Evolutionary conservation across 2,329 filamentous ascomycete species (phyloP).

Genomic region (Colletotrichum liriopes): DNA sequence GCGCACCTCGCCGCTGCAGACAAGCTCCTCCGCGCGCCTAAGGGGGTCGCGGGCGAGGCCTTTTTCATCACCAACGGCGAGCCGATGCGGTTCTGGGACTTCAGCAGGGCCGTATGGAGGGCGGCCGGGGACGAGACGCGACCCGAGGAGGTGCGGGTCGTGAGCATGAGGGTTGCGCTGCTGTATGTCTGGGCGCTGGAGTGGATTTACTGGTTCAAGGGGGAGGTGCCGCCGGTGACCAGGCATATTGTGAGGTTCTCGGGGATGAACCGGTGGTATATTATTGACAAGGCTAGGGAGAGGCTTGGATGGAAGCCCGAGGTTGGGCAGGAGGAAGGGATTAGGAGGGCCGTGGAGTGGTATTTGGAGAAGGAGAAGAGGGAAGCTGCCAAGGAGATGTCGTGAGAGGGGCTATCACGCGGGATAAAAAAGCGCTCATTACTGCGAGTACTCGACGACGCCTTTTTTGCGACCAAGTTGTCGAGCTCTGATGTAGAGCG

Average conservation of each 20-base stretch:
- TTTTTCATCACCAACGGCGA: conserved; percentile 78
- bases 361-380: conserved; percentile 39
- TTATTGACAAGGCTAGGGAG: conserved; percentile 52
- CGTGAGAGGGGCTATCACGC: background rate
- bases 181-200: conserved; percentile 46
- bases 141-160: conserved; percentile 29
- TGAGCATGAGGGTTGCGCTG: conserved; percentile 10
- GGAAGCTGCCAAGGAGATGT: background rate
- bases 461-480: no score
- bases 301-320: conserved; percentile 51
- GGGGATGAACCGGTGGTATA: conserved; percentile 51
- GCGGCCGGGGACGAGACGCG: conserved; percentile 37
- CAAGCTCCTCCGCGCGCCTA: conserved; percentile 65
- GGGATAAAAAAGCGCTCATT: no score
- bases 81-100: conserved; percentile 75
- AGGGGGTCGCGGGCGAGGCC: conserved; percentile 70
- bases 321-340: conserved; percentile 48
- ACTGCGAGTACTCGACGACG: no score
- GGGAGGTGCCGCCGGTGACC: conserved; percentile 48
- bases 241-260: conserved; percentile 49
- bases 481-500: no score
- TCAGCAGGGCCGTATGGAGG: conserved; percentile 70
- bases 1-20: conserved; percentile 73
- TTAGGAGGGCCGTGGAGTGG: conserved; percentile 48
- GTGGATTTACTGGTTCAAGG: conserved; percentile 46